Base-by-base conservation (phyloP, 2,329 filamentous ascomycete species). In the Pestalotiopsis sp. region DNA sequence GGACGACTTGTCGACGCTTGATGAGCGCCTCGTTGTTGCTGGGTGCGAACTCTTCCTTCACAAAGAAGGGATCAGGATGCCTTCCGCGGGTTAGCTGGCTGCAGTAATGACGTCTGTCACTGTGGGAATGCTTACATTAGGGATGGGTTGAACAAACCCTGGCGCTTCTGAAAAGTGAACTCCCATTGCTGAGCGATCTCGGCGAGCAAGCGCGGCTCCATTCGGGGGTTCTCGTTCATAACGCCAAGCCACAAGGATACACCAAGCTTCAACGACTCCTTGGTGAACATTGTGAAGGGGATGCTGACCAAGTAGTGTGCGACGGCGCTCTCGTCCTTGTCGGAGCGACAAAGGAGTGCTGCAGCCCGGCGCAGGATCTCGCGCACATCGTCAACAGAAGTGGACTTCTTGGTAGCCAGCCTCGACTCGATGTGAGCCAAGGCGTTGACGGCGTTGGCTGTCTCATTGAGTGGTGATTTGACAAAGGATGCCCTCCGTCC, bases 211-310 rank as follows among this genome's bases (percentile, higher is more conserved):
- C 94, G 91, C 9, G 95, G 88, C 79, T 97, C 94, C 80, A 98
- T 91, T 68, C 89, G 88, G 2, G 95, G 93, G 75, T 97, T 98
- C 79, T 99, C 96, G 75, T 98, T 96, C 76, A 98, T 97, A 14
- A 98, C 93, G 31, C 96, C 96, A 70, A 98, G 90, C 96, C 96
- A 99, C 6, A 99, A 84, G 3, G 96, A 98, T 45, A 98, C 92
- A 5, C 96, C 97, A 64, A 98, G 89, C 77, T 97, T 97, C 78
- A 99, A 96, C 1, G 95, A 96, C 76, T 97, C 93, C 78, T 97
- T 97, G 4, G 92, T 97, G 78, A 99, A 98, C 61, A 97, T 89
- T 56, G 90, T 88, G 80, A 99, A 99, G 0, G 96, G 97, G 70
- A 99, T 96, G 73, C 90, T 91, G 71, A 99, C 95, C 17, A 99